Evolutionary conservation across 2,329 filamentous ascomycete genomes (phyloP), one percentile per base, ranked within the genome.

Genomic region (Lasiodiplodia sp.): DNA sequence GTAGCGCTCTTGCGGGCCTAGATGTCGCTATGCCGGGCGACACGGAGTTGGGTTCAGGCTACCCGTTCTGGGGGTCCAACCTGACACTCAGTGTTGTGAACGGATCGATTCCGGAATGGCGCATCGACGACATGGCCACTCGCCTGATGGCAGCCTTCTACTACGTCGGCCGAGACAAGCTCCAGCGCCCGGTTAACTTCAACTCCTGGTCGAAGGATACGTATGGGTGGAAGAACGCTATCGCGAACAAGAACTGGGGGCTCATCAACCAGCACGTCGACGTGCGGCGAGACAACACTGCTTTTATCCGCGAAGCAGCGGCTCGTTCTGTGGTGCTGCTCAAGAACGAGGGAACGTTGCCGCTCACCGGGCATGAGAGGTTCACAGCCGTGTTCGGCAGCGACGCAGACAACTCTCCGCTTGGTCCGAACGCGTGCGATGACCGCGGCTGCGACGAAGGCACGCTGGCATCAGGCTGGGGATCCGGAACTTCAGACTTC

Each of bases 1-100:
- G 88, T 28, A 87, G 86, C 44, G 90, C 92, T 2, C 83, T 88
- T 44, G 91, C 92, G 23, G 93, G 92, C 49, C 83, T 96, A 25
- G 93, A 96, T 78, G 94, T 96, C 92, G 86, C 86, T n/a, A 96
- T 96, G 93, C 92, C 92, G 0, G 92, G 93, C 67, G 95, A 97
- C 76, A 91, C 91, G 1, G 72, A 81, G 21, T 97, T 97, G 82
- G 88, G 91, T 78, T 88, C 86, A 4, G 92, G 92, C 8, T 79
- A 81, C 63, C 90, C 90, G n/a, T 96, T 85, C 84, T 97, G 92
- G 91, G 95, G 95, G 10, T 82, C 89, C 31, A 98, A 98, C 80
- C 80, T 98, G 73, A 97, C 95, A 2, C 83, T 97, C 58, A 92
- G 92, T 1, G 89, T 97, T 5, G 80, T 97, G 73, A 97, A 98